phyloP scores from a whole-genome alignment of 2,329 filamentous ascomycete genomes.

The Alternaria sp. region DNA sequence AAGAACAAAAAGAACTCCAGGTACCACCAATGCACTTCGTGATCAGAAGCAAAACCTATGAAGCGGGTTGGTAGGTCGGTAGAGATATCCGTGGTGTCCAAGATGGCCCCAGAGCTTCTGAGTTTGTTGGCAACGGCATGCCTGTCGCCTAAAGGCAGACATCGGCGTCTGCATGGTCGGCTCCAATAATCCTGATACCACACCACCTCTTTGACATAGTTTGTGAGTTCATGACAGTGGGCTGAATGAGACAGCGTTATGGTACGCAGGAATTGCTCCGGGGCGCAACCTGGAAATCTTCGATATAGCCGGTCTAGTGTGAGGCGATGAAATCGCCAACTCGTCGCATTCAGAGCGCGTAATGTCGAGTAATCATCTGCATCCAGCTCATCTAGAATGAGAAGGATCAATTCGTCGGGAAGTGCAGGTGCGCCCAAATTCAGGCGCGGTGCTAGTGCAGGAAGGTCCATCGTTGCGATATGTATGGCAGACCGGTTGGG shows the following conservation, averaged over 20 bases:
- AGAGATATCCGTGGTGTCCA: background rate
- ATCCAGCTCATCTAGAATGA: slow-evolving; percentile 4
- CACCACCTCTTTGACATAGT: slow-evolving; percentile 4
- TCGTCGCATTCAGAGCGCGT: slow-evolving; percentile 5
- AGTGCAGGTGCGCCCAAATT: slow-evolving; percentile 3
- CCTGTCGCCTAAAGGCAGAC: slow-evolving; percentile 1
- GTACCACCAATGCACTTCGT: slow-evolving; percentile 15
- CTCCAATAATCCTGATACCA: slow-evolving; percentile 4
- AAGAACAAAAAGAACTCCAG: slow-evolving; percentile 19
- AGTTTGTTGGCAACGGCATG: background rate
- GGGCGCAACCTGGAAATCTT: background rate
- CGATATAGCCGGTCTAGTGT: slow-evolving; percentile 6
- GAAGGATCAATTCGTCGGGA: slow-evolving; percentile 12
- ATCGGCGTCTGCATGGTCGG: background rate
- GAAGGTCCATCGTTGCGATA: background rate
- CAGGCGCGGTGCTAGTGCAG: background rate
- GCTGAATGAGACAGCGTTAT: background rate
- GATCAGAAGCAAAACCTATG: background rate
- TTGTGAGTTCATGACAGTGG: background rate
- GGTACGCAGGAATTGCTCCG: slow-evolving; percentile 12
- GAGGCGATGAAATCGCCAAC: slow-evolving; percentile 6
- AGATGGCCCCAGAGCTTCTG: background rate
- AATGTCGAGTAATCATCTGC: slow-evolving; percentile 2
- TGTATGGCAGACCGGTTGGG: background rate
- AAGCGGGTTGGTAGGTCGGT: slow-evolving; percentile 1